phyloP scores from a whole-genome alignment of 495 filamentous ascomycete species.

The Xylaria acuta region DNA sequence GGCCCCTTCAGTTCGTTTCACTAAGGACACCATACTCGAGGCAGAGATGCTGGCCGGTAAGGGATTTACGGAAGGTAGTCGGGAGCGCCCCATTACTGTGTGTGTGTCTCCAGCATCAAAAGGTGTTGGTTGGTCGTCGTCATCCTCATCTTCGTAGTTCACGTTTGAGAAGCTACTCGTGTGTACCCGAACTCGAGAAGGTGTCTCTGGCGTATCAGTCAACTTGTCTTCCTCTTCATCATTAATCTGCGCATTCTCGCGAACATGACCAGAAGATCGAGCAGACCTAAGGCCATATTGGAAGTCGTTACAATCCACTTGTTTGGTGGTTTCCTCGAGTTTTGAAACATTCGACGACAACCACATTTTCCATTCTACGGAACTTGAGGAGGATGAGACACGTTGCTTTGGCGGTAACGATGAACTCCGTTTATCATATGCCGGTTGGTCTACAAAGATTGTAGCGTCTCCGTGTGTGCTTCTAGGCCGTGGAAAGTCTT shows the following conservation, averaged over 20 bases:
- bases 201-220: not conserved
- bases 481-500: constrained; percentile 23
- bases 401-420: constrained; percentile 41
- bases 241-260: constrained; percentile 66
- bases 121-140: constrained; percentile 17
- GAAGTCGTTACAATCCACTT: constrained; percentile 37
- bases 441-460: constrained; percentile 36
- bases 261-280: constrained; percentile 55
- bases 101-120: constrained; percentile 21
- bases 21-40: not conserved
- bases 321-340: constrained; percentile 46
- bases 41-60: not conserved
- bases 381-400: constrained; percentile 49
- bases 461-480: constrained; percentile 37
- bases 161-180: not conserved
- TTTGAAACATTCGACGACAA: constrained; percentile 58
- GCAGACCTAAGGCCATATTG: constrained; percentile 47
- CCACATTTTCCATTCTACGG: constrained; percentile 61
- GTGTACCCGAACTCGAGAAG: not conserved
- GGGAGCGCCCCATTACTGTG: not conserved
- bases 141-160: constrained; percentile 29
- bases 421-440: constrained; percentile 32
- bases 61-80: not conserved
- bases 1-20: not conserved
- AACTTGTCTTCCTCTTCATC: constrained; percentile 45